Percentiles rank a stretch among this genome's conserved stretches.
Evolutionary conservation across 768 basidiomycete genomes (phyloP).

Genomic region (Leccinum variicolor): DNA sequence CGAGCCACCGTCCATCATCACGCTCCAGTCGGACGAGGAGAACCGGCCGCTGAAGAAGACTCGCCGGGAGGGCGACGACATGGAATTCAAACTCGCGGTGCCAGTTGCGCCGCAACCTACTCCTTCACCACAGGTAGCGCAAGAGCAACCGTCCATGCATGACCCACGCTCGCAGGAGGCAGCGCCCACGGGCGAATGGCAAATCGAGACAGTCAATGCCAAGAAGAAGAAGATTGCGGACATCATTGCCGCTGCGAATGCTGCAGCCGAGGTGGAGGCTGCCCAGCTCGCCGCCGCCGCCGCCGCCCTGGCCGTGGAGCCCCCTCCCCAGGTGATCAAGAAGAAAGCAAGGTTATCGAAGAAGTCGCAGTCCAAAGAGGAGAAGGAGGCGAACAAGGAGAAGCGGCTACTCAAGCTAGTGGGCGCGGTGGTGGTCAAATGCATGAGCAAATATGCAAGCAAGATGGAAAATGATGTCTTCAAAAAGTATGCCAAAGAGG

Average conservation of each 20-base stretch:
- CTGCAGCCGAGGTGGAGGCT: constrained; percentile 33
- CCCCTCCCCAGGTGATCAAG: constrained; percentile 13
- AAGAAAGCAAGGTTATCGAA: constrained; percentile 30
- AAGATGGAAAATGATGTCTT: constrained; percentile 76
- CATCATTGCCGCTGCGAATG: constrained; percentile 41
- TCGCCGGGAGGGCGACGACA: constrained; percentile 26
- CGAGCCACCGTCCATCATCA: constrained; percentile 17
- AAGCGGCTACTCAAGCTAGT: constrained; percentile 81
- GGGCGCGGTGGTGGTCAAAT: constrained; percentile 86
- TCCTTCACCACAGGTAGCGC: not conserved
- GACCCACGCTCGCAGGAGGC: not conserved
- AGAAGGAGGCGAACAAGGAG: constrained; percentile 71
- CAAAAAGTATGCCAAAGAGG: constrained; percentile 96
- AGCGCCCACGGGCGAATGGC: not conserved
- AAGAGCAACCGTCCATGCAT: not conserved
- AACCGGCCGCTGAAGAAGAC: constrained; percentile 31
- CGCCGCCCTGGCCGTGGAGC: constrained; percentile 5
- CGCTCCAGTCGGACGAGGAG: constrained; percentile 25
- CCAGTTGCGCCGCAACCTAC: not conserved
- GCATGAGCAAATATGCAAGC: constrained; percentile 85
- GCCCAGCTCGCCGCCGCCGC: constrained; percentile 26
- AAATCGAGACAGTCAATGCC: not conserved
- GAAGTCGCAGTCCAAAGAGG: constrained; percentile 48
- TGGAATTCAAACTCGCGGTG: constrained; percentile 16
- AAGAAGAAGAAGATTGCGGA: constrained; percentile 34